These are phyloP conservation scores for Sarocladium strictum DNA, from an alignment of 2,329 filamentous ascomycete species.

Conservation along the genomic window DNA sequence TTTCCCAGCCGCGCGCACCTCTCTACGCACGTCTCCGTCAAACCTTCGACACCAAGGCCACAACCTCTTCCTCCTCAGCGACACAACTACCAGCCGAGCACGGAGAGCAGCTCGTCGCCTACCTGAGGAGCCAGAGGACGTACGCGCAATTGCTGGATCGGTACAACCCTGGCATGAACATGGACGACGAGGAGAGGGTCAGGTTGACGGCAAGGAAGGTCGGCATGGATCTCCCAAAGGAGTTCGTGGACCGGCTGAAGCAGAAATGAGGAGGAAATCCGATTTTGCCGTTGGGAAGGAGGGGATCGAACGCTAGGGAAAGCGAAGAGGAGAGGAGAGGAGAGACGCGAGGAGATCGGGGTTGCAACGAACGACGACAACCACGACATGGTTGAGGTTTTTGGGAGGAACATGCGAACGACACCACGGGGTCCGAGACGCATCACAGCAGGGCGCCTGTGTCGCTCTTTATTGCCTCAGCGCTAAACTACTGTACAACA, in stretches of 20 bases:
- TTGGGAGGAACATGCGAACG: too few relatives aligned
- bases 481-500: neutral
- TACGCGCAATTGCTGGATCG: conserved; percentile 79
- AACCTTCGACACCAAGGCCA: too few relatives aligned
- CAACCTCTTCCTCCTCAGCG: conserved; percentile 20
- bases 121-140: conserved; percentile 77
- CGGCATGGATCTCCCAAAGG: conserved; percentile 78
- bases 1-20: conserved; percentile 53
- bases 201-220: conserved; percentile 79
- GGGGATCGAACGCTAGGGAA: neutral
- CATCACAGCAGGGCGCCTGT: too few relatives aligned
- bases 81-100: conserved; percentile 43
- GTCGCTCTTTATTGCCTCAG: too few relatives aligned
- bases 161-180: conserved; percentile 89
- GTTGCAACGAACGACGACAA: too few relatives aligned
- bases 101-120: conserved; percentile 71
- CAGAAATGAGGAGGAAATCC: conserved; percentile 5
- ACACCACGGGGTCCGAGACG: too few relatives aligned
- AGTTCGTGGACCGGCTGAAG: conserved; percentile 32
- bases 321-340: too few relatives aligned
- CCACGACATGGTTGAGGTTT: too few relatives aligned
- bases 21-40: conserved; percentile 65
- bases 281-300: neutral
- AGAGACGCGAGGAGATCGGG: too few relatives aligned
- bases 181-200: conserved; percentile 80